Conservation (phyloP, 768 basidiomycete genomes). For the Xanthoconium purpureum region DNA sequence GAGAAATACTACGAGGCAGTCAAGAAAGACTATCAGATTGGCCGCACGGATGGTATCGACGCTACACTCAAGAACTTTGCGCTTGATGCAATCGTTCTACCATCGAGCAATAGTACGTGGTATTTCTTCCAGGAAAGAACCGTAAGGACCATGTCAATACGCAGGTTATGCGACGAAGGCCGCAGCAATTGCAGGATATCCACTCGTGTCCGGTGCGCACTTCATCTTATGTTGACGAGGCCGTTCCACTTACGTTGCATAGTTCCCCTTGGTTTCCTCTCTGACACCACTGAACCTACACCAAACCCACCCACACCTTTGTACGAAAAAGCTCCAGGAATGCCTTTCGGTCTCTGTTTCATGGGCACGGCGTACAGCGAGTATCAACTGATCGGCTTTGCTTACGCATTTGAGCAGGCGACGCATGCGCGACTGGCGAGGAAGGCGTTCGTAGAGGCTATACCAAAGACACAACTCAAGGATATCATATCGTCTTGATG, state of each 20-base stretch:
- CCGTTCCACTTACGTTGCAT: constrained; percentile 18
- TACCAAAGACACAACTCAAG: constrained; percentile 51
- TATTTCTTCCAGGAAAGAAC: not conserved
- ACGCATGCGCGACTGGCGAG: constrained; percentile 49
- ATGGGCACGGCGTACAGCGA: constrained; percentile 46
- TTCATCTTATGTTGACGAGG: not conserved
- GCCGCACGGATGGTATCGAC: constrained; percentile 53
- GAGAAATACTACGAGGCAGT: constrained; percentile 43
- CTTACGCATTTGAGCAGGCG: constrained; percentile 53
- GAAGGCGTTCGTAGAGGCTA: constrained; percentile 48
- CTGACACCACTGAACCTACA: constrained; percentile 29
- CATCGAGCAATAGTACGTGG: constrained; percentile 25
- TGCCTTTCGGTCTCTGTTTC: constrained; percentile 44
- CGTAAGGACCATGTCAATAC: not conserved
- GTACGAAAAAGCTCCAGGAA: constrained; percentile 31
- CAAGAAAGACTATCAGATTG: constrained; percentile 44
- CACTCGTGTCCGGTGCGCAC: constrained; percentile 32
- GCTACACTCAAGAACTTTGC: constrained; percentile 43
- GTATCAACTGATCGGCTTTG: constrained; percentile 39
- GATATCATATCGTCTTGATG: constrained; percentile 27
- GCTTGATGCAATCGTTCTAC: constrained; percentile 52
- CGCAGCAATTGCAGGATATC: constrained; percentile 37
- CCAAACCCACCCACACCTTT: constrained; percentile 37
- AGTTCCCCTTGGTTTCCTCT: constrained; percentile 42
- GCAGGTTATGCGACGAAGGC: constrained; percentile 27